phyloP scores from a whole-genome alignment of 495 filamentous ascomycete genomes.

The Halenospora varia region DNA sequence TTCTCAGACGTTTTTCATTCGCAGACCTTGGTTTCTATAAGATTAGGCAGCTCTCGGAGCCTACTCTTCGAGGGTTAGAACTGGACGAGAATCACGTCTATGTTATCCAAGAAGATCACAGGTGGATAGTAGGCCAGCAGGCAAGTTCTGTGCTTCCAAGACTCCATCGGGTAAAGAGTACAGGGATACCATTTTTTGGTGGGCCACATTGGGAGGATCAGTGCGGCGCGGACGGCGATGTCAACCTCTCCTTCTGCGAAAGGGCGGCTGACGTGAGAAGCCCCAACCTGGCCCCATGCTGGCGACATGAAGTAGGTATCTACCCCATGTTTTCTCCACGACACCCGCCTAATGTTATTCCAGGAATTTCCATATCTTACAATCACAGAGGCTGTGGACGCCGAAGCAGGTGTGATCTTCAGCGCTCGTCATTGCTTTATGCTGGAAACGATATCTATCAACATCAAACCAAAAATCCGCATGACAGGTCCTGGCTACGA shows the following conservation, averaged over 20 bases:
- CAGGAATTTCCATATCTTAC: conserved; percentile 49
- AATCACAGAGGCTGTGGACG: conserved; percentile 50
- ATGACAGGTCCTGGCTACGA: conserved; percentile 28
- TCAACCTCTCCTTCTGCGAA: conserved; percentile 39
- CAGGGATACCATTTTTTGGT: conserved; percentile 51
- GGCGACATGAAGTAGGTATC: conserved; percentile 42
- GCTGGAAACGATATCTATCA: conserved; percentile 38
- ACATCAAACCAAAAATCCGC: conserved; percentile 15
- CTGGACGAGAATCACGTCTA: conserved; percentile 53
- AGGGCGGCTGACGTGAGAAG: conserved; percentile 37
- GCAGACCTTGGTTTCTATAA: conserved; percentile 52
- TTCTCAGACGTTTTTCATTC: conserved; percentile 54
- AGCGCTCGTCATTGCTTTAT: conserved; percentile 50
- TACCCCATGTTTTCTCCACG: neutral
- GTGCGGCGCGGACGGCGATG: conserved; percentile 44
- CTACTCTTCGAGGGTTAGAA: conserved; percentile 47
- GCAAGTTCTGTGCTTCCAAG: conserved; percentile 35
- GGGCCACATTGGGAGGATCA: conserved; percentile 50
- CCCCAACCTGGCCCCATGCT: conserved; percentile 41
- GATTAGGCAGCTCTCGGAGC: conserved; percentile 53
- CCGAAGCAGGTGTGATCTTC: conserved; percentile 49
- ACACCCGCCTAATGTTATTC: neutral
- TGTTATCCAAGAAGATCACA: conserved; percentile 47
- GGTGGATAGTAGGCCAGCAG: conserved; percentile 42
- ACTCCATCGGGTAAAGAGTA: conserved; percentile 41